Base-by-base conservation (phyloP, 192 early-diverging fungal species). In the Backusella morwellensis region DNA sequence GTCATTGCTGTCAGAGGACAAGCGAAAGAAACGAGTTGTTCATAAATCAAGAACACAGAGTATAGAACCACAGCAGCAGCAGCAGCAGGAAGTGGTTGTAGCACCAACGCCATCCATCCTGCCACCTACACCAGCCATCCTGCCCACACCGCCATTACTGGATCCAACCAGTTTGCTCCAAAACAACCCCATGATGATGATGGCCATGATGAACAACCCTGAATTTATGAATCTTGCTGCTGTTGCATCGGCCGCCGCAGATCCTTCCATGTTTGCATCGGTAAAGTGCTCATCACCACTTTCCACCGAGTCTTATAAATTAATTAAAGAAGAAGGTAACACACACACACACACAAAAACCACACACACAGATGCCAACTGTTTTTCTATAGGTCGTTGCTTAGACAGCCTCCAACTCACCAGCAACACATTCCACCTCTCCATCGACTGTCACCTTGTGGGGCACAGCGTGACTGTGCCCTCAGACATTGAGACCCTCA, bases 381-480 rank as follows among this genome's bases (percentile, higher is more conserved):
- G 0, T 8, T 40, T 40, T 11, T 17, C 4, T 4, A 4, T 50
- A 68, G 36, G 66, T 1, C 29, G 35, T 19, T 70, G 70, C 14
- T 32, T 77, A 2, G 38, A 40, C 41, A 50, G 36, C 9, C 47
- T 77, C 23, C 36, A 71, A 56, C 23, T 77, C 12, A 35, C 15
- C 1, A 36, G 40, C 40, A 32, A 47, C 19, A 9, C 5, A 21
- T 74, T 79, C 40, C 17, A n/a, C 7, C 15, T 74, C 6, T 67
- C 66, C 19, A 35, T 79, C 1, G 66, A 68, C 9, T 73, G 77
- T 9, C 42, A 75, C 14, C 54, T 66, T 5, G 32, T 79, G 3
- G 73, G 66, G 1, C 77, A 79, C 42, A 79, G 77, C 35, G 35
- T 79, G 1, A 74, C 29, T 3, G 47, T 79, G 0, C 72, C 72